These are phyloP conservation scores for Coleophoma eucalyptorum DNA, from an alignment of 2,329 filamentous ascomycete genomes.

Conservation along the genomic window DNA sequence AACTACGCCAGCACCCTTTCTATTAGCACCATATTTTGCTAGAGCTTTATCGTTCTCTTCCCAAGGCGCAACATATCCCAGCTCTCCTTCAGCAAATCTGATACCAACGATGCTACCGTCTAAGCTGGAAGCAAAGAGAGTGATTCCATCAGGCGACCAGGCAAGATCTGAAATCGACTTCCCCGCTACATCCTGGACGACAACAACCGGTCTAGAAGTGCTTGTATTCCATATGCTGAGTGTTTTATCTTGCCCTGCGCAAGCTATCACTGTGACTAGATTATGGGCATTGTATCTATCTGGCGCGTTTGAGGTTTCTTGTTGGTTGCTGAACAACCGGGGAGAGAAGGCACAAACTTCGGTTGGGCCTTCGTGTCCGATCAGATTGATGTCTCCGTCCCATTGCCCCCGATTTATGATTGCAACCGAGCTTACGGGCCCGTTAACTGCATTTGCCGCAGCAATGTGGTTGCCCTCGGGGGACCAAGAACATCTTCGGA, in stretches of 20 bases:
- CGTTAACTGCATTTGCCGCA: slow-evolving; percentile 94
- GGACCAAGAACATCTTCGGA: slow-evolving; percentile 94
- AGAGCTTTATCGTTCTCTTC: slow-evolving; percentile 91
- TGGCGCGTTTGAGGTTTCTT: slow-evolving; percentile 45
- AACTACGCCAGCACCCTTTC: slow-evolving; percentile 84
- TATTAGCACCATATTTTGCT: slow-evolving; percentile 85
- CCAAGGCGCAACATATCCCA: slow-evolving; percentile 81
- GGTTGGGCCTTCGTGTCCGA: slow-evolving; percentile 93
- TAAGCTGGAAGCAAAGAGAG: slow-evolving; percentile 78
- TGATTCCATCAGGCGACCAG: slow-evolving; percentile 90
- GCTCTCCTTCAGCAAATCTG: slow-evolving; percentile 79
- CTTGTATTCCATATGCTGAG: slow-evolving; percentile 98
- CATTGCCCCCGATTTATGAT: slow-evolving; percentile 90
- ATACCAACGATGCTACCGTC: slow-evolving; percentile 84
- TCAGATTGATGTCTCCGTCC: slow-evolving; percentile 96
- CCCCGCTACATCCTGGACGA: slow-evolving; percentile 80
- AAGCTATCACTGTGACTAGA: slow-evolving; percentile 90
- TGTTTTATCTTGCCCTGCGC: slow-evolving; percentile 94
- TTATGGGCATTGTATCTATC: slow-evolving; percentile 40
- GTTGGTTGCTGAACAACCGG: slow-evolving; percentile 75
- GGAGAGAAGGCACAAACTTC: slow-evolving; percentile 98
- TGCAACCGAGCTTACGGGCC: slow-evolving; percentile 92
- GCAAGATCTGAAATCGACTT: slow-evolving; percentile 94
- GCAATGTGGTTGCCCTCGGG: slow-evolving; percentile 97
- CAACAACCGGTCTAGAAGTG: slow-evolving; percentile 84